These are phyloP conservation scores for Peronospora tabacina DNA, from an alignment of 352 stramenopile genomes.

Conservation along the genomic window DNA sequence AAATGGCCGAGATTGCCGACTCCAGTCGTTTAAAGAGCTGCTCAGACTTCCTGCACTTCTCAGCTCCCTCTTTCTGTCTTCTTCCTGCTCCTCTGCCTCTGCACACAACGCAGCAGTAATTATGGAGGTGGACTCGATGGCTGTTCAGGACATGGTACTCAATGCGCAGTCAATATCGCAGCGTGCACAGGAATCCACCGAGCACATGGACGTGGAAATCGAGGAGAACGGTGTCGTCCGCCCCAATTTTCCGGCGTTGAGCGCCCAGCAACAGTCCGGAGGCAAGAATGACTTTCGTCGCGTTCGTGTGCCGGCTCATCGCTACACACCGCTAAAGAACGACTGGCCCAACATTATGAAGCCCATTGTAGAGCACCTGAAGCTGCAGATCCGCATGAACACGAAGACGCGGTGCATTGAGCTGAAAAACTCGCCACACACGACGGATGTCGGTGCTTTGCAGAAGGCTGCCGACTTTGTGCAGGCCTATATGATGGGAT, in stretches of 20 bases:
- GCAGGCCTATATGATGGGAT: slow-evolving; percentile 98
- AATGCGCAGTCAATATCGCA: slow-evolving; percentile 38
- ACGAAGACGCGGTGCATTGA: slow-evolving; percentile 98
- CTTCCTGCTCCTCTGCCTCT: no score
- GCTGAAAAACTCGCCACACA: slow-evolving; percentile 93
- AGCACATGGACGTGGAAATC: slow-evolving; percentile 56
- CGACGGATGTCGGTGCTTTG: slow-evolving; percentile 89
- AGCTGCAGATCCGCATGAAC: slow-evolving; percentile 98
- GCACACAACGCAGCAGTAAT: slow-evolving; percentile 4
- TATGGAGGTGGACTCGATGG: slow-evolving; percentile 70
- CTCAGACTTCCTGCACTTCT: slow-evolving; percentile 12
- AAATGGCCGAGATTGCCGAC: slow-evolving; percentile 14
- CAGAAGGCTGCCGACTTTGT: slow-evolving; percentile 98
- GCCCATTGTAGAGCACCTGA: slow-evolving; percentile 97
- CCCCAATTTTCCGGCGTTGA: slow-evolving; percentile 72
- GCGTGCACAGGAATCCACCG: slow-evolving; percentile 39
- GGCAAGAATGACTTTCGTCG: slow-evolving; percentile 94
- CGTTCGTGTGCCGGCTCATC: slow-evolving; percentile 92
- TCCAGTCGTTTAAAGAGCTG: slow-evolving; percentile 37
- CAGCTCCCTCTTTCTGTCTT: no score
- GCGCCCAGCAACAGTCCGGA: slow-evolving; percentile 57
- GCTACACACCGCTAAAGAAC: slow-evolving; percentile 98
- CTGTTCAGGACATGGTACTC: slow-evolving; percentile 57
- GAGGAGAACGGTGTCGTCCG: slow-evolving; percentile 40
- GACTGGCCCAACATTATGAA: slow-evolving; percentile 98